Conservation (phyloP, 2,329 filamentous ascomycete species). For the Claviceps purpurea region DNA sequence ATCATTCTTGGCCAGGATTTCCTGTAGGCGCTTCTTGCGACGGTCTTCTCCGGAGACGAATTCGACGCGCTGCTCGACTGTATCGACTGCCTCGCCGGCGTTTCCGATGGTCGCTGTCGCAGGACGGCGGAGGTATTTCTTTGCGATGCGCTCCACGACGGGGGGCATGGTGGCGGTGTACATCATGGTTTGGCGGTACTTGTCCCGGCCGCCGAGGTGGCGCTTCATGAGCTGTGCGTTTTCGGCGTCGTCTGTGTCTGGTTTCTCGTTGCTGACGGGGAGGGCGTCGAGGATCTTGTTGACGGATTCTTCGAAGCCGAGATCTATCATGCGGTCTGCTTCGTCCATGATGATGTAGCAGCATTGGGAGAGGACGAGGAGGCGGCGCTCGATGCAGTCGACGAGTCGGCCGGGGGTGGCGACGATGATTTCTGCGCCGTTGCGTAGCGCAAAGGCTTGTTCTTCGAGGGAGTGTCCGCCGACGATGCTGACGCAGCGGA, state of each 20-base stretch:
- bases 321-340: conserved; percentile 96
- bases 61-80: conserved; percentile 93
- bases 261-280: conserved; percentile 86
- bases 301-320: conserved; percentile 93
- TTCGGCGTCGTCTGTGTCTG: conserved; percentile 84
- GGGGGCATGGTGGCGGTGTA: conserved; percentile 98
- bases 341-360: conserved; percentile 99
- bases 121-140: conserved; percentile 85
- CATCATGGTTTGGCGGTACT: conserved; percentile 99
- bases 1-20: conserved; percentile 70
- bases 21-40: conserved; percentile 86
- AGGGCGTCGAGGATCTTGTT: conserved; percentile 95
- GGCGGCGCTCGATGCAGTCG: conserved; percentile 87
- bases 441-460: conserved; percentile 76
- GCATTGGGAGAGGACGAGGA: conserved; percentile 88
- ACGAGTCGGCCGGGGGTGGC: conserved; percentile 96
- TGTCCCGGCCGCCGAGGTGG: conserved; percentile 59
- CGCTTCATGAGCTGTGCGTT: conserved; percentile 72
- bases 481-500: conserved; percentile 93
- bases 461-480: conserved; percentile 93
- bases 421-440: conserved; percentile 94
- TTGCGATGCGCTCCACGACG: conserved; percentile 86
- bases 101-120: conserved; percentile 94
- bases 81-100: conserved; percentile 89
- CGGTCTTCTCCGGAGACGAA: conserved; percentile 85